These are phyloP conservation scores for Entomortierella parvispora DNA, from an alignment of 192 early-diverging fungal species.

Conservation along the genomic window DNA sequence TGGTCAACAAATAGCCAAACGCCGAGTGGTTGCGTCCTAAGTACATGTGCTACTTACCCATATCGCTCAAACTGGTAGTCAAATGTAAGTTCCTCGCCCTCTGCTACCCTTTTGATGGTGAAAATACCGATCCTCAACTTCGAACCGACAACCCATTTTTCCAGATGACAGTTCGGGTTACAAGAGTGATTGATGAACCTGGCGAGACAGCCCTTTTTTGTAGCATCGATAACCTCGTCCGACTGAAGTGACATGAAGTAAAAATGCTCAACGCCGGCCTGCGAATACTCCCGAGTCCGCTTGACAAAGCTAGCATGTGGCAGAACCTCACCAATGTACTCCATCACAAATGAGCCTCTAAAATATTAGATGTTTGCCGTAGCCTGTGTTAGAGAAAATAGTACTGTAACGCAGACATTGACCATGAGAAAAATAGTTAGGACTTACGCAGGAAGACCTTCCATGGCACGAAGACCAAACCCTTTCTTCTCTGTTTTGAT, in stretches of 20 bases:
- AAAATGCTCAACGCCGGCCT: conserved; percentile 89
- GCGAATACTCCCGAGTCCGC: conserved; percentile 83
- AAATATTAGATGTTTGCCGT: conserved; percentile 14
- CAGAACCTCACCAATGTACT: conserved; percentile 98
- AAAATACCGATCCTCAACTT: conserved; percentile 97
- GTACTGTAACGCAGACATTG: too few species aligned
- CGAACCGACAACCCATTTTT: conserved; percentile 97
- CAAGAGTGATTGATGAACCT: conserved; percentile 99
- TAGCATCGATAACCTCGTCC: conserved; percentile 98
- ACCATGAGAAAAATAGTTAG: background rate
- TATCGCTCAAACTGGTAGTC: conserved; percentile 98
- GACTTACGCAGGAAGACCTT: conserved; percentile 68
- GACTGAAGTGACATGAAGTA: conserved; percentile 97
- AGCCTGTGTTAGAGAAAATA: too few species aligned
- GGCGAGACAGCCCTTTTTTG: conserved; percentile 89
- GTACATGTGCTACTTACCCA: conserved; percentile 62
- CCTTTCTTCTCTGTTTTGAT: conserved; percentile 94
- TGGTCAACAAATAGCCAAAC: background rate
- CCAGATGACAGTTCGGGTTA: conserved; percentile 91
- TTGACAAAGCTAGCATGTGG: conserved; percentile 83
- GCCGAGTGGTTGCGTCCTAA: too few species aligned
- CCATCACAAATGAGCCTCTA: conserved; percentile 93
- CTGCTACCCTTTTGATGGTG: conserved; percentile 75
- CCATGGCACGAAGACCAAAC: conserved; percentile 86
- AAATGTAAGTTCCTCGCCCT: conserved; percentile 93